Evolutionary conservation across 495 filamentous ascomycete species (phyloP).

Genomic region (Daldinia bambusicola): DNA sequence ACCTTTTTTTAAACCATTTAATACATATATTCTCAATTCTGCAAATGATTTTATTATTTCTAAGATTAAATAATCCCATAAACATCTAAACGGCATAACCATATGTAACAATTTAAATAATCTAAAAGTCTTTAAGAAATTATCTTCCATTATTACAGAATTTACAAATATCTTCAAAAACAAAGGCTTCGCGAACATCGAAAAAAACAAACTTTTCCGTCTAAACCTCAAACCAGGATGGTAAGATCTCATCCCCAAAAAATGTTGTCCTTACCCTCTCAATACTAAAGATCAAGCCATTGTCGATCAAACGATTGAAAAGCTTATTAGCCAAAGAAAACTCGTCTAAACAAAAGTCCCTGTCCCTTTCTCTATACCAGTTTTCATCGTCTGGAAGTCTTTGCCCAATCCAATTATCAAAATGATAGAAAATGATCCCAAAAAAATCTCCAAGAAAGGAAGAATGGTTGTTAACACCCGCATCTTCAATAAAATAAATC

Average conservation of each 20-base stretch:
- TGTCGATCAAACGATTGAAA: not conserved
- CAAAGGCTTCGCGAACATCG: slow-evolving; percentile 1
- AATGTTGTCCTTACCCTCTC: not conserved
- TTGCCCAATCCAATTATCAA: not conserved
- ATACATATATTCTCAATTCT: not conserved
- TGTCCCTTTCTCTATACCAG: not conserved
- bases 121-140: not conserved
- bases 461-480: slow-evolving; percentile 6
- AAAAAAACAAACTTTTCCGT: not conserved
- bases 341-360: not conserved
- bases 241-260: slow-evolving; percentile 1
- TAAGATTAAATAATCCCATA: not conserved
- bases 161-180: slow-evolving; percentile 7
- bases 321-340: not conserved
- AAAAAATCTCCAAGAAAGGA: slow-evolving; percentile 1
- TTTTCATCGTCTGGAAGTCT: slow-evolving; percentile 7
- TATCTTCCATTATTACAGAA: not conserved
- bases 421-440: not conserved
- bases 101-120: slow-evolving; percentile 12
- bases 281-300: not conserved
- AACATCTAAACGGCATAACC: not conserved
- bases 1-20: not conserved
- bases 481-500: slow-evolving; percentile 3
- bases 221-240: slow-evolving; percentile 4
- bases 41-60: not conserved